phyloP scores from a whole-genome alignment of 192 early-diverging fungal species.

The Podila epicladia region DNA sequence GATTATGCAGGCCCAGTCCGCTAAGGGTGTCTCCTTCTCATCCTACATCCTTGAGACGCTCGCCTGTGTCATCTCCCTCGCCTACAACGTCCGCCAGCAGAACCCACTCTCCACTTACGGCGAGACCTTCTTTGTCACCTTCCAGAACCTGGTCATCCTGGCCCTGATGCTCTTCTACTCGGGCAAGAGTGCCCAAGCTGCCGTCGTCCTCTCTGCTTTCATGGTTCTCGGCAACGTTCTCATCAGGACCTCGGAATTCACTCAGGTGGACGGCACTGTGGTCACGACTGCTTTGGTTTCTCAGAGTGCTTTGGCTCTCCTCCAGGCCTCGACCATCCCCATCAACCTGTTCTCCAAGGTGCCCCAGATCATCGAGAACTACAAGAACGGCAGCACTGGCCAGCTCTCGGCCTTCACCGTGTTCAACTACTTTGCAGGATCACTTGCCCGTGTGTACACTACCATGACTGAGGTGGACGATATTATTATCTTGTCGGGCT shows the following conservation, averaged over 20 bases:
- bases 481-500: conserved; percentile 75
- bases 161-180: conserved; percentile 71
- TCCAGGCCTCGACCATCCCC: conserved; percentile 84
- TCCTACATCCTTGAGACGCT: conserved; percentile 87
- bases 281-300: conserved; percentile 65
- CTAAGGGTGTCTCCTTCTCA: conserved; percentile 82
- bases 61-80: conserved; percentile 79
- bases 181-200: conserved; percentile 48
- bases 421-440: conserved; percentile 89
- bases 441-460: conserved; percentile 89
- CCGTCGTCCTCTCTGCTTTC: conserved; percentile 58
- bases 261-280: conserved; percentile 43
- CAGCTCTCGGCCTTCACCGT: conserved; percentile 92
- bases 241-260: conserved; percentile 25
- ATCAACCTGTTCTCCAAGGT: conserved; percentile 83
- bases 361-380: conserved; percentile 92
- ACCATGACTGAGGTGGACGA: conserved; percentile 94
- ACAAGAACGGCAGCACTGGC: conserved; percentile 85
- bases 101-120: conserved; percentile 93
- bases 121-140: conserved; percentile 83
- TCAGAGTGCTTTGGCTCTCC: conserved; percentile 59
- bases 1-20: conserved; percentile 75
- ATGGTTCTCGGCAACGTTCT: conserved; percentile 37
- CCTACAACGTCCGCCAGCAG: conserved; percentile 86
- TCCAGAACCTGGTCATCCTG: conserved; percentile 86